phyloP scores from a whole-genome alignment of 371 early-diverging fungal genomes.

The Rhizopus microsporus region DNA sequence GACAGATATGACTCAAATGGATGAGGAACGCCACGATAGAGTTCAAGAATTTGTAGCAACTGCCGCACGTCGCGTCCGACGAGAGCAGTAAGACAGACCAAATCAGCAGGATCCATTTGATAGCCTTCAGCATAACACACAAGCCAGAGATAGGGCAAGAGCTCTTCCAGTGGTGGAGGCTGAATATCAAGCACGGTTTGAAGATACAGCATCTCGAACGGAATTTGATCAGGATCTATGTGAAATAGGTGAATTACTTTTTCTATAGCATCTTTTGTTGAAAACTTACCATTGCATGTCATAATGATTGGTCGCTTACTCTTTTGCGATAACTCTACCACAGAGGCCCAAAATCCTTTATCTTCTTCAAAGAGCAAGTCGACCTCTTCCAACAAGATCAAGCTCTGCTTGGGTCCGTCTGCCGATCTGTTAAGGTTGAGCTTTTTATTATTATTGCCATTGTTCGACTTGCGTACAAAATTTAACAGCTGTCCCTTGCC shows the following conservation, averaged over 20 bases:
- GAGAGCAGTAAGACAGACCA: constrained; percentile 25
- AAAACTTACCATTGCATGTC: constrained; percentile 71
- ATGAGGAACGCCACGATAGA: constrained; percentile 14
- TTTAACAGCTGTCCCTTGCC: constrained; percentile 1
- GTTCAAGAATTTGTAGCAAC: constrained; percentile 33
- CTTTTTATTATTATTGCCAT: neutral
- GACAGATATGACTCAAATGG: constrained; percentile 21
- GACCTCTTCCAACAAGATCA: constrained; percentile 82
- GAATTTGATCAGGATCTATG: constrained; percentile 30
- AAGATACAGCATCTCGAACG: constrained; percentile 25
- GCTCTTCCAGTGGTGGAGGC: constrained; percentile 18
- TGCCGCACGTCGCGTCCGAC: constrained; percentile 40
- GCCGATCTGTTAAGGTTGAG: neutral
- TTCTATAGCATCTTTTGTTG: neutral
- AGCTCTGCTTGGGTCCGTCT: constrained; percentile 43
- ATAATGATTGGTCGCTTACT: constrained; percentile 82
- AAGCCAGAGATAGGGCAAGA: constrained; percentile 43
- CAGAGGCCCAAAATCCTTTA: constrained; percentile 76
- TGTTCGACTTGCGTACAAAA: constrained; percentile 15
- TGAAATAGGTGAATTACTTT: neutral
- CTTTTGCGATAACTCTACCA: constrained; percentile 66
- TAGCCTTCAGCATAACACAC: constrained; percentile 41
- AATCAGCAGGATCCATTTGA: constrained; percentile 30
- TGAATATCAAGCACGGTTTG: constrained; percentile 25
- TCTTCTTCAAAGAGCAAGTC: constrained; percentile 85